These are phyloP conservation scores for Rhodotorula sp. DNA, from an alignment of 1,284 basidiomycete species.

Conservation along the genomic window DNA sequence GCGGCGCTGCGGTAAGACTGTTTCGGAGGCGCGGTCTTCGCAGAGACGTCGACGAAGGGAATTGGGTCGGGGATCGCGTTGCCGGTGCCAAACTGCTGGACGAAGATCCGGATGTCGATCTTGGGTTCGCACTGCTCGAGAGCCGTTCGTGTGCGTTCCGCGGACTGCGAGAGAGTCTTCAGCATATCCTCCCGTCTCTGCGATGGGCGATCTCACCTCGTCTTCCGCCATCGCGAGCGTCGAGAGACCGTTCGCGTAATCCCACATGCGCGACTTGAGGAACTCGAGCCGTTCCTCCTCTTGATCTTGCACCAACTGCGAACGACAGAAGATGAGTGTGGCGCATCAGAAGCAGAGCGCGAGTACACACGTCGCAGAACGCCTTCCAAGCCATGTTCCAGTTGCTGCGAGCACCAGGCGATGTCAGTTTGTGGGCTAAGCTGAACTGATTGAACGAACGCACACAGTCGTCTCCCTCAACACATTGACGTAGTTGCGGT, in stretches of 20 bases:
- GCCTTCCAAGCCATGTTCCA: constrained; percentile 95
- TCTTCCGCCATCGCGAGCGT: constrained; percentile 95
- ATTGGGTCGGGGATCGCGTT: constrained; percentile 78
- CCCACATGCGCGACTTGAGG: constrained; percentile 93
- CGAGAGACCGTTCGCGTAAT: constrained; percentile 91
- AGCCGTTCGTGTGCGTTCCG: constrained; percentile 76
- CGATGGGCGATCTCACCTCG: constrained; percentile 55
- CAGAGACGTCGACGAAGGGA: constrained; percentile 65
- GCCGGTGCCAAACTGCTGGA: constrained; percentile 69
- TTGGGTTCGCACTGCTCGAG: constrained; percentile 44
- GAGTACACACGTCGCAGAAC: constrained; percentile 65
- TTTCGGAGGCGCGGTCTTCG: constrained; percentile 49
- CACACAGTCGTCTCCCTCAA: constrained; percentile 66
- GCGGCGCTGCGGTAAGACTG: constrained; percentile 52
- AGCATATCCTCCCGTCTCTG: too few relatives aligned
- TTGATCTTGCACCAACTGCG: constrained; percentile 79
- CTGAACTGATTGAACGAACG: background rate
- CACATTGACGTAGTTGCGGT: constrained; percentile 77
- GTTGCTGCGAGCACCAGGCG: constrained; percentile 49
- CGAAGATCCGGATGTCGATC: constrained; percentile 42
- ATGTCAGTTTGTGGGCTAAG: background rate
- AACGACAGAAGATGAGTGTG: constrained; percentile 1
- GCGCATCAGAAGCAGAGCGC: background rate
- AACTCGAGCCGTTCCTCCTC: constrained; percentile 93
- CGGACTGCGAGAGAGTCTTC: constrained; percentile 62